Base-by-base conservation (phyloP, 2,329 filamentous ascomycete species). In the Drechslerella dactyloides region DNA sequence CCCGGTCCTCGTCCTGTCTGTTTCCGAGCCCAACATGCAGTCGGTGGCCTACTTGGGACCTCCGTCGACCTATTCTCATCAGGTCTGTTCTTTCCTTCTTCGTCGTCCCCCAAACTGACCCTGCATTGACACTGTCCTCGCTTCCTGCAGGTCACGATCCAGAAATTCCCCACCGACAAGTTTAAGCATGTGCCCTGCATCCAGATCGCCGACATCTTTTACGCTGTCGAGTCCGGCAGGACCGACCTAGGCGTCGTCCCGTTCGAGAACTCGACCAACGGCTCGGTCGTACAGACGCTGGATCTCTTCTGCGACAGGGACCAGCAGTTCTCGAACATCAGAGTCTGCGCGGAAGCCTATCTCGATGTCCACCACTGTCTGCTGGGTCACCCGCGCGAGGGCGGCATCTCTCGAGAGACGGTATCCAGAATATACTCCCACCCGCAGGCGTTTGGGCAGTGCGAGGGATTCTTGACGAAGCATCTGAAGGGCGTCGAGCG, bases 241-340 rank as follows among this genome's bases (percentile, higher is more conserved):
- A 86, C 86, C 0, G 80, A 84, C 58, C 88, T 88, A 64, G 94
- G 93, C 75, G 90, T 97, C 33, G 90, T 97, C 1, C 94, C 94
- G 5, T 93, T 96, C 80, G 93, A 97, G 79, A 99, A 99, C 82
- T 96, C 90, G 44, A 93, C 91, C 78, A 96, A 97, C 80, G 94
- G 94, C 77, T 89, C 89, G 61, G 94, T 99, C 55, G 87, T 94
- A 63, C 90, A 91, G 79, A 96, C 93, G 0, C 85, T 97, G 23
- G 93, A 97, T 80, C 86, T 93, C 74, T 86, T 99, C 70, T 91
- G 91, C 75, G 91, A 96, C 80, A 84, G 89, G 24, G 81, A 86
- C 42, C 80, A 80, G 46, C 80, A 81, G 48, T 91, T 90, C 78
- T 83, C 83, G 10, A 86, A 90, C 77, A 84, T 97, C 51, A 83